Evolutionary conservation across 2,329 filamentous ascomycete species (phyloP), one percentile per base, ranked within the genome.

Genomic region (Hypoxylon sp.): DNA sequence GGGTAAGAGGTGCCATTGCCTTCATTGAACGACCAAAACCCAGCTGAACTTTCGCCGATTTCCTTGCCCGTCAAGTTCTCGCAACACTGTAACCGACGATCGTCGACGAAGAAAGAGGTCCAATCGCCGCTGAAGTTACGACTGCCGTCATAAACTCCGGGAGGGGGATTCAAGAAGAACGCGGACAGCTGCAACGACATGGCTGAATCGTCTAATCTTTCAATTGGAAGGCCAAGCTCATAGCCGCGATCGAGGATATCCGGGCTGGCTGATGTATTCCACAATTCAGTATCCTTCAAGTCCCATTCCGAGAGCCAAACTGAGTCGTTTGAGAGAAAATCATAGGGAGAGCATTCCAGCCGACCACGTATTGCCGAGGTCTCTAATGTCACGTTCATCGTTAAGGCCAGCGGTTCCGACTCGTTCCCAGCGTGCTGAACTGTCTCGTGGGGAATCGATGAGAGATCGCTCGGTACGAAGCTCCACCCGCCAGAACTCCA

Each of bases 401-500:
- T 35, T 17, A 45, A 26, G 1, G 2, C 7, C n/a, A 29, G 3
- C 5, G 17, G 6, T n/a, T 13, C 11, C 9, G 57, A 47, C 18
- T 38, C 23, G 38, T 63, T 63, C 17, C 46, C 52, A 5, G 27
- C 26, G 2, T 55, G 31, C 24, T 58, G 55, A 8, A 57, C 5
- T 11, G 31, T 10, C 13, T 24, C 24, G n/a, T 11, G 35, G 31
- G 24, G 26, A 17, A 43, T 15, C 8, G 38, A 13, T 7, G 35
- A 37, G 7, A 61, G 13, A 24, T 52, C 48, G 31, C 26, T 42
- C 2, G 58, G 61, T 10, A 64, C 51, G 31, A 62, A 64, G 23
- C 47, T 62, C 61, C 61, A 64, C 3, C 58, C 55, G 10, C 52
- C 33, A 31, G 41, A 48, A 27, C 61, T 64, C 61, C 61, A 61